phyloP scores from a whole-genome alignment of 805 yeast species.

The Yarrowia divulgata region DNA sequence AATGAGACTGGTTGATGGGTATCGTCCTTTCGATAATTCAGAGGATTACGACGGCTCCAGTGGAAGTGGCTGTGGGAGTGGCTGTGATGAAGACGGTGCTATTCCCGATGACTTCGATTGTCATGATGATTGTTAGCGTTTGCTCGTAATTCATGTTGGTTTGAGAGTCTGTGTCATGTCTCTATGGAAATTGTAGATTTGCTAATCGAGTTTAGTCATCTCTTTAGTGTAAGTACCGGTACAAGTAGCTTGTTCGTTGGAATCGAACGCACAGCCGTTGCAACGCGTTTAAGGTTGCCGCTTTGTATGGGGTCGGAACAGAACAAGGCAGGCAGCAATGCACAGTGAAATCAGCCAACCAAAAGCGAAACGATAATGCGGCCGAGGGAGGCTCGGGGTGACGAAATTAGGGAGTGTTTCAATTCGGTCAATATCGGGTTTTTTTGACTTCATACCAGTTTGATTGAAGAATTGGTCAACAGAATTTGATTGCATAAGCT shows the following conservation, averaged over 20 bases:
- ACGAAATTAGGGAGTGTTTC: background rate
- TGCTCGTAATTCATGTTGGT: background rate
- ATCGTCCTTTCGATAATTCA: slow-evolving; percentile 2
- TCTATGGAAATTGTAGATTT: no score
- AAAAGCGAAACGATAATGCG: slow-evolving; percentile 33
- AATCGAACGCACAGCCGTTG: background rate
- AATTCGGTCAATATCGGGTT: background rate
- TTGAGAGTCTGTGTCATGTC: no score
- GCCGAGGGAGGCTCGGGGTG: background rate
- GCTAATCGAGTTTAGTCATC: no score
- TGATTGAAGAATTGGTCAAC: no score
- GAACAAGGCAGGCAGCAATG: slow-evolving; percentile 19
- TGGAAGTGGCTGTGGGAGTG: background rate
- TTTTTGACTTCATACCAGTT: no score
- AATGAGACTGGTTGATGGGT: slow-evolving; percentile 17
- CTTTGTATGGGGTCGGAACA: slow-evolving; percentile 3
- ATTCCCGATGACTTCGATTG: slow-evolving; percentile 29
- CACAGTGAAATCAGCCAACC: slow-evolving; percentile 28
- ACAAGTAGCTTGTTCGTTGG: no score
- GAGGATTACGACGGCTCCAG: background rate
- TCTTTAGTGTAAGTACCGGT: no score
- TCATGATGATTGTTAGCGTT: slow-evolving; percentile 5
- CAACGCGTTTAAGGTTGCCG: slow-evolving; percentile 7
- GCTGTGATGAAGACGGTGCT: background rate
- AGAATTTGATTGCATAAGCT: no score